Evolutionary conservation across 2,329 filamentous ascomycete genomes (phyloP), one percentile per base, ranked within the genome.

Genomic region (Fusarium acutatum): DNA sequence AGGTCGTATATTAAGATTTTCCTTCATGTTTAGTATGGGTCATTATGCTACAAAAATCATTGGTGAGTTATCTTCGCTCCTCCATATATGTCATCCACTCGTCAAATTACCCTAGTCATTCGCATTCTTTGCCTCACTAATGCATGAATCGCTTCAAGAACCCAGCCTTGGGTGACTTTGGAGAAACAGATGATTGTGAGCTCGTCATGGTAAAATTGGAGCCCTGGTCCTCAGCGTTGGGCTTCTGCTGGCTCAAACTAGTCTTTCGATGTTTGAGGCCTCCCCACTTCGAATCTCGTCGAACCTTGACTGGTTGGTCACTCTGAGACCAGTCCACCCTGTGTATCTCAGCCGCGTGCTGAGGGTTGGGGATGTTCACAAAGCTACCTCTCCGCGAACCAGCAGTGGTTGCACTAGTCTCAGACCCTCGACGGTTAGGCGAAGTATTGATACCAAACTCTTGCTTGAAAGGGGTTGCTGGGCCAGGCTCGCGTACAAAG

Each of bases 251-350:
- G 59, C 78, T 80, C 59, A 81, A 72, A 47, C 80, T 81, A 22
- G 81, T 82, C 26, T 85, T 79, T 60, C 81, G 83, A 8, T 82
- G 82, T 75, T 82, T 84, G 60, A 90, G 77, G 22, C 82, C 83
- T 43, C 38, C 71, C 85, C 87, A 88, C 50, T 84, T 83, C 1
- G 87, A 88, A 41, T 87, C 86, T 43, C 81, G 82, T 74, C 83
- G 87, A 43, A 63, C 52, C 47, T 73, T 69, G 40, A 68, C 60
- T 11, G 68, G 50, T 59, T 90, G 87, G 69, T 90, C 88, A 74
- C 84, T 86, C 77, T 91, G 88, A 35, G 87, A 87, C 89, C 89
- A 91, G 78, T 91, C 88, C 62, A 87, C 85, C 37, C 85, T 82
- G 73, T 84, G 82, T 61, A 84, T 81, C 35, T 82, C 73, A 18